Base-by-base conservation (phyloP, 352 stramenopile species). In the Plasmopara halstedii region DNA sequence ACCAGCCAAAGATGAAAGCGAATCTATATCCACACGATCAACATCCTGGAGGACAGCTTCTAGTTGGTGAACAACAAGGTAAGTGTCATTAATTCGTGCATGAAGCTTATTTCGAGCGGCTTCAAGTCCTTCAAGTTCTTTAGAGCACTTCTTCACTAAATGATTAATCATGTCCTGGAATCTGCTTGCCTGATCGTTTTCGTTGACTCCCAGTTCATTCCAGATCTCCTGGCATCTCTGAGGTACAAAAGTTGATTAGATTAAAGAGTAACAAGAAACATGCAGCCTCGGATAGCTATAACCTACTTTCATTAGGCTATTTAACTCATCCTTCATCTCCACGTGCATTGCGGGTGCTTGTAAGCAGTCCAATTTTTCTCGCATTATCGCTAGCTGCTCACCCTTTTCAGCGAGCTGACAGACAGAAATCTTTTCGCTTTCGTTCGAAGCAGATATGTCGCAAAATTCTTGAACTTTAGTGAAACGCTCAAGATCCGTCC, bases 181-280 rank as follows among this genome's bases (percentile, higher is more conserved):
- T 26, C 82, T 83, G 21, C 26, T 67, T 1, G 53, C 60, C 25
- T 80, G 68, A 19, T 82, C 66, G 40, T 77, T 61, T 36, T 64
- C 59, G 33, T 70, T 66, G 13, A 84, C 17, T 0, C 74, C 74
- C 4, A 87, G 48, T 21, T 87, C 74, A 33, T 61, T 53, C 72
- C 74, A 85, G 25, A 87, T 77, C 20, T 85, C 53, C 66, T 88
- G 73, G 26, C 75, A 89, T 42, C 58, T 56, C 72, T 88, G 42
- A 29, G 26, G 43, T 22, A 9, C 26, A n/a, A 43, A 5, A 26
- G 42, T 13, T 37, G 13, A 6, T 33, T 9, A 42, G 2, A 26
- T 27, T 34, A 20, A 45, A 18, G 2, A n/a, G n/a, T n/a, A n/a
- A n/a, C n/a, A n/a, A n/a, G n/a, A n/a, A n/a, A n/a, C n/a, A n/a